Conservation (phyloP, 202 grass and related monocot genomes). For the Bolboschoenoplectus hybrid region DNA sequence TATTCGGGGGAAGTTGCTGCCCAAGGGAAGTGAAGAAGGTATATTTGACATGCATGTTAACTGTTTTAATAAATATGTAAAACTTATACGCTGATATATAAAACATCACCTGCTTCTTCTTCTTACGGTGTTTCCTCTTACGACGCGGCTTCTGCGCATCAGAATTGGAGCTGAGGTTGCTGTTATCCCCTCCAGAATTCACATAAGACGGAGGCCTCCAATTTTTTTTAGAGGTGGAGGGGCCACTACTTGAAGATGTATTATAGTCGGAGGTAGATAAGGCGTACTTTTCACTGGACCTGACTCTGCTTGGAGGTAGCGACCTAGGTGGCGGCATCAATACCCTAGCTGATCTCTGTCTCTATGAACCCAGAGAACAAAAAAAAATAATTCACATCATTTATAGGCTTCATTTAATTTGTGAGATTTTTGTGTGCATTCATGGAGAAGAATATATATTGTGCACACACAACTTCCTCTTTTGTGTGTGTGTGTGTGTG, state of each 20-base stretch:
- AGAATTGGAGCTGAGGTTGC: conserved; percentile 93
- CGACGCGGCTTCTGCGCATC: conserved; percentile 84
- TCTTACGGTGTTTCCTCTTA: conserved; percentile 92
- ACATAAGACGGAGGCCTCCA: conserved; percentile 53
- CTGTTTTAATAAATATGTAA: not conserved
- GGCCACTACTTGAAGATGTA: conserved; percentile 58
- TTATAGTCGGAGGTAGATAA: conserved; percentile 65
- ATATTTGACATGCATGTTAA: conserved; percentile 2
- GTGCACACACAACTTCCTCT: not conserved
- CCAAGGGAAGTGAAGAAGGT: not conserved
- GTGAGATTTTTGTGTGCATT: not conserved
- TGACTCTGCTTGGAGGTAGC: conserved; percentile 70
- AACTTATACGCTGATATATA: not conserved
- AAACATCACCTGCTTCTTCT: conserved; percentile 83
- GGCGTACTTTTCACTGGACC: conserved; percentile 52
- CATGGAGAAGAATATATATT: not conserved
- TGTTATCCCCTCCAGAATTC: conserved; percentile 46
- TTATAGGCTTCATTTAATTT: not conserved
- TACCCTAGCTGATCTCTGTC: conserved; percentile 76
- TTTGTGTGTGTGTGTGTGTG: too few relatives aligned
- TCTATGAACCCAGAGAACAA: conserved; percentile 47
- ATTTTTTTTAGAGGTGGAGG: conserved; percentile 47
- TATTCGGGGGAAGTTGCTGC: not conserved
- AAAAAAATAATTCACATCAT: not conserved
- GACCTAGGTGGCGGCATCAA: conserved; percentile 96